Conservation (phyloP, 768 basidiomycete species). For the Xerocomus potaroensis region DNA sequence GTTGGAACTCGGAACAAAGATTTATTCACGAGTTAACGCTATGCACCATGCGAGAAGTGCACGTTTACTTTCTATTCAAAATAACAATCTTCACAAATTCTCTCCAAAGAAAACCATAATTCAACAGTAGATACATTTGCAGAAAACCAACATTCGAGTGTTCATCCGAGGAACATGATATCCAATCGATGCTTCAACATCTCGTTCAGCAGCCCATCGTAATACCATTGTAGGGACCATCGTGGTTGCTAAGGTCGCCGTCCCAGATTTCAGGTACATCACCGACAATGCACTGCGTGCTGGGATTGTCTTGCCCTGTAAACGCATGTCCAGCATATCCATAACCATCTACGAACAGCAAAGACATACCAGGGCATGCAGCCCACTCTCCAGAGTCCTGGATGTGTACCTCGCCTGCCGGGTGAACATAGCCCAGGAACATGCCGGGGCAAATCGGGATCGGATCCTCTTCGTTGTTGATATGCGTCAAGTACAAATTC, state of each 20-base stretch:
- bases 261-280: slow-evolving; percentile 40
- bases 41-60: no score
- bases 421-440: slow-evolving; percentile 39
- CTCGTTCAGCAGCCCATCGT: slow-evolving; percentile 24
- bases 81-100: no score
- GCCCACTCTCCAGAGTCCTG: slow-evolving; percentile 47
- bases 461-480: slow-evolving; percentile 48
- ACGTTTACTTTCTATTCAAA: no score
- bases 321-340: not conserved
- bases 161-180: no score
- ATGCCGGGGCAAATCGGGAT: slow-evolving; percentile 34
- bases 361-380: slow-evolving; percentile 47
- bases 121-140: no score
- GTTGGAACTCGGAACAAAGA: no score
- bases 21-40: no score
- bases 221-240: slow-evolving; percentile 34
- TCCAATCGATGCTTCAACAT: no score
- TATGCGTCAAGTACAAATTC: slow-evolving; percentile 42
- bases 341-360: no score
- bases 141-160: no score
- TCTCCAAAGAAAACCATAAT: no score
- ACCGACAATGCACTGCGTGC: slow-evolving; percentile 27
- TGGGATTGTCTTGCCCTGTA: slow-evolving; percentile 54
- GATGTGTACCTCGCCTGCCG: slow-evolving; percentile 42
- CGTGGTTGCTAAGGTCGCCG: slow-evolving; percentile 41